These are phyloP conservation scores for Hygrophorus pudorinus DNA, from an alignment of 768 basidiomycete genomes.

Conservation along the genomic window DNA sequence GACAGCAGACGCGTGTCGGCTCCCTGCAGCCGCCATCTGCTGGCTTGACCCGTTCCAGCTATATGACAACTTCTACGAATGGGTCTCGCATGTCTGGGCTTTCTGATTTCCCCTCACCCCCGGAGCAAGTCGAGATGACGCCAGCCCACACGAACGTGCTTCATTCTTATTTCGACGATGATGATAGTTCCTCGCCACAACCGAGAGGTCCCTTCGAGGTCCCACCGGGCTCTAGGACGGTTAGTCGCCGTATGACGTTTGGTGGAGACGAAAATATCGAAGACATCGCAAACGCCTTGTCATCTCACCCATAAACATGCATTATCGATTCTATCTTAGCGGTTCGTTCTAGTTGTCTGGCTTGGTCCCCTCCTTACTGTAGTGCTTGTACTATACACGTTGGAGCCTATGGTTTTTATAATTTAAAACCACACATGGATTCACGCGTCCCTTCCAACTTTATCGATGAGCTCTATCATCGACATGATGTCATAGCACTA, in stretches of 20 bases:
- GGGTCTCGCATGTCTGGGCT: slow-evolving; percentile 59
- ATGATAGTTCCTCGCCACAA: slow-evolving; percentile 3
- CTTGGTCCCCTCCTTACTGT: too few species aligned
- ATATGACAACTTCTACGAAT: slow-evolving; percentile 45
- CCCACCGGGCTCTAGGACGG: too few species aligned
- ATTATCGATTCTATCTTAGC: too few species aligned
- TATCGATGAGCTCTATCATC: too few species aligned
- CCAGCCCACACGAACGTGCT: slow-evolving; percentile 31
- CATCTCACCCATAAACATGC: background rate
- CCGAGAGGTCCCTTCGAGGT: background rate
- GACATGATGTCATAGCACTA: too few species aligned
- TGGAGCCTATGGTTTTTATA: too few species aligned
- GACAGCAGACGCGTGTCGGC: slow-evolving; percentile 10
- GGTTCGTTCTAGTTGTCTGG: too few species aligned
- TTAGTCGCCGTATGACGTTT: slow-evolving; percentile 14
- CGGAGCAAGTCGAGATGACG: slow-evolving; percentile 19
- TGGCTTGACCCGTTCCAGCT: slow-evolving; percentile 38
- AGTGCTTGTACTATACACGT: too few species aligned
- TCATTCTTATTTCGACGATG: slow-evolving; percentile 32
- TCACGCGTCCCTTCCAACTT: too few species aligned
- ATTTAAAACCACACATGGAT: too few species aligned
- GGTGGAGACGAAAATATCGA: slow-evolving; percentile 17
- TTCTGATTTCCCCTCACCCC: slow-evolving; percentile 66
- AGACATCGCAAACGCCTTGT: slow-evolving; percentile 1
- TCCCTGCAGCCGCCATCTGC: slow-evolving; percentile 24